Conservation (phyloP, 306 rosid genomes). For the Cicer yamashitae region DNA sequence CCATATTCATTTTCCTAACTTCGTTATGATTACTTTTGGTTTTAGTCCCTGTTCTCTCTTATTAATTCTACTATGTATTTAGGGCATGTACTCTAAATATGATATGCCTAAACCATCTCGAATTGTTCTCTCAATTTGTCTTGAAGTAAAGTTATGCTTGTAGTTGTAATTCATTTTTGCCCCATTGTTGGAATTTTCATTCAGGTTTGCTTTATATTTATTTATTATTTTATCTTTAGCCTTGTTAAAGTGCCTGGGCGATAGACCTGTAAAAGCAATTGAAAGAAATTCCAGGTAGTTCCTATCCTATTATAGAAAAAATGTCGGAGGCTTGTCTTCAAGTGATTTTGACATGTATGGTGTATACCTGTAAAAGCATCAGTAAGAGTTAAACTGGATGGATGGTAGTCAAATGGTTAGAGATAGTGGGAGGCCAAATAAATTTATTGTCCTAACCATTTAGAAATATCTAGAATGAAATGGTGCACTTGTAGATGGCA, state of each 20-base stretch:
- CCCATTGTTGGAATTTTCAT: slow-evolving; percentile 4
- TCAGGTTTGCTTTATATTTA: neutral
- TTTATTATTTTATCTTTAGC: too few species aligned
- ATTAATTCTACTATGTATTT: neutral
- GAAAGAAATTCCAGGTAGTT: neutral
- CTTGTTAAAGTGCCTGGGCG: too few species aligned
- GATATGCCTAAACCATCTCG: neutral
- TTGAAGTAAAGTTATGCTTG: neutral
- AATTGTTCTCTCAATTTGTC: neutral
- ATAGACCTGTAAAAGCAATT: too few species aligned
- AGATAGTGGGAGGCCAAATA: neutral
- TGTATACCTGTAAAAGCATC: neutral
- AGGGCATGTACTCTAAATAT: neutral
- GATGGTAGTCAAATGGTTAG: slow-evolving; percentile 13
- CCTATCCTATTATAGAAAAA: neutral
- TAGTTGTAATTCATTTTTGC: neutral
- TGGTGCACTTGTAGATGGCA: too few species aligned
- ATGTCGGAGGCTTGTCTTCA: neutral
- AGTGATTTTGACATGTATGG: neutral
- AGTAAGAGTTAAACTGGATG: neutral
- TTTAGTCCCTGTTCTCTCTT: neutral
- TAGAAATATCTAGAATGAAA: too few species aligned
- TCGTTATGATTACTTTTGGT: neutral
- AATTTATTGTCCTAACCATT: neutral
- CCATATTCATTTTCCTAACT: neutral